Evolutionary conservation across 1,284 basidiomycete species (phyloP), one percentile per base, ranked within the genome.

Genomic region (Gastroboletus turbinatus): DNA sequence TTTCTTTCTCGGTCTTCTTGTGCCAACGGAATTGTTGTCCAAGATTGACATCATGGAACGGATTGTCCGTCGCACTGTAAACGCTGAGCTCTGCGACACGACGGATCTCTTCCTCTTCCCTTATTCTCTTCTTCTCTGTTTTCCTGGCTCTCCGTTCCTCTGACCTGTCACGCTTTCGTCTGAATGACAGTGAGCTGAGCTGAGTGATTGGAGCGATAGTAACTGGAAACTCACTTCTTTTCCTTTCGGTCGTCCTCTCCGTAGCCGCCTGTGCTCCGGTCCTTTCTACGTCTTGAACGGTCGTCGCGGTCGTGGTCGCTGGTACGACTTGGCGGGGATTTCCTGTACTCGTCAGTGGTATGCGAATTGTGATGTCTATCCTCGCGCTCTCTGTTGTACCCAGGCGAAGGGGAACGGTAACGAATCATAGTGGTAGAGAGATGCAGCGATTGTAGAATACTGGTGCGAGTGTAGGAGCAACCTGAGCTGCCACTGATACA

Each of bases 21-120:
- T 94, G 92, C 97, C 97, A 99, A 57, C 90, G 86, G 74, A 99
- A 99, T 71, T 94, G 92, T 68, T 98, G 92, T 23, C 87, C 89
- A 29, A 98, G 84, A 71, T 98, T 98, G 59, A 93, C 87, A 68
- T 99, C 96, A 73, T 98, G 92, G 79, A 99, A 99, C 0, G 96
- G 96, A 69, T 99, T 99, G 78, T 95, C 92, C 8, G 87, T 88
- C 39, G 94, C 92, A 64, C 93, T 95, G 78, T 98, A 98, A 59
- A 95, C 87, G 63, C 92, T 93, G 40, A 96, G 80, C 71, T 93
- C 90, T 8, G 94, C 93, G 10, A 95, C 85, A 66, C 90, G 86
- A 40, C 93, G 87, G 23, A 90, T 85, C 67, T 94, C 92, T 64
- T 95, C 92, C 57, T 95, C 90, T 59, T 94, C 92, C 60, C 79